Base-by-base conservation (phyloP, 345 rosid species). In the Camelina neglecta region DNA sequence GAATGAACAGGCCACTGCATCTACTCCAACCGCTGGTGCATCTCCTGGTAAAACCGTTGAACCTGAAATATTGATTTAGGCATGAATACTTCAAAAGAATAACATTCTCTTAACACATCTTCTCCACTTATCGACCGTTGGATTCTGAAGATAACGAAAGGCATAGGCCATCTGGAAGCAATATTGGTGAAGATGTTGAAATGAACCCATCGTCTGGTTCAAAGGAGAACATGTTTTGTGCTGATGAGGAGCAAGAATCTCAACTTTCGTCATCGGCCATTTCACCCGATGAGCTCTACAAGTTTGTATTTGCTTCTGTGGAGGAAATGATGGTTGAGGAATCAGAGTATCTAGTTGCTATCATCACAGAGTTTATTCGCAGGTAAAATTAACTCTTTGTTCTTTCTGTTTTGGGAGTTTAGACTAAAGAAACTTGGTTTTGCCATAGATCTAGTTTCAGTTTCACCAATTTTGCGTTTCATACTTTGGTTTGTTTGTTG, bases 211-310 rank as follows among this genome's bases (percentile, higher is more conserved):
- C 81, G 77, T 84, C 76, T 33, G 78, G 90, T 47, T 71, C 81
- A 45, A 51, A 67, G 55, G 84, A 75, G 80, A 82, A 76, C 78
- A 83, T 78, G 57, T 51, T 84, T 62, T 81, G 82, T 81, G 85
- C 87, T 73, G 83, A 75, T 77, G 93, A 85, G 80, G 81, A 60
- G 86, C 98, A 81, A 70, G 95, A 88, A 59, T 77, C 87, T 47
- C 96, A 89, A 65, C 85, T 91, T 68, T 69, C 84, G 33, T 88
- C 98, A 24, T 85, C 99, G 64, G 90, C 86, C 35, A 86, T 96
- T 80, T 91, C 99, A 75, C 95, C 98, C 18, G 92, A 91, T 84
- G 99, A 93, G 85, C 83, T 96, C 88, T 93, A 88, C 78, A 86
- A 79, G 79, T 86, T 82, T 75, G 90, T 96, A 67, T 96, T 96